phyloP scores from a whole-genome alignment of 2,329 filamentous ascomycete species.

The Penicillium sp. region DNA sequence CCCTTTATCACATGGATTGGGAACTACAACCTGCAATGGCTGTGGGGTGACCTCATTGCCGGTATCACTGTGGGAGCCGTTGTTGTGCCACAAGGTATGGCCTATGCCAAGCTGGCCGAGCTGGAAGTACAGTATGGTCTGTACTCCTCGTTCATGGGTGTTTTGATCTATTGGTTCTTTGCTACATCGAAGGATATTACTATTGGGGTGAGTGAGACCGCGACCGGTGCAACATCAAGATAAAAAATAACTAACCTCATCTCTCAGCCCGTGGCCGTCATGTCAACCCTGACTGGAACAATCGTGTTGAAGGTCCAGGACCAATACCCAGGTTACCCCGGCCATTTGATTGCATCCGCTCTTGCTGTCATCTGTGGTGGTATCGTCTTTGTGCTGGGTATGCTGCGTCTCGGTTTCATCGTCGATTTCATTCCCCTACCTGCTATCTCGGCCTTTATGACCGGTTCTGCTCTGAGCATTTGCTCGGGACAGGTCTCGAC shows the following conservation, averaged over 20 bases:
- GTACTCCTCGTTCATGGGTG: slow-evolving; percentile 95
- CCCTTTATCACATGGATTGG: slow-evolving; percentile 88
- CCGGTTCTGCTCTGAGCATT: slow-evolving; percentile 89
- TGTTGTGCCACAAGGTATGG: slow-evolving; percentile 96
- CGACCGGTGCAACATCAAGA: not conserved
- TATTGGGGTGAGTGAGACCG: slow-evolving; percentile 42
- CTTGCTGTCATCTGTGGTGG: slow-evolving; percentile 74
- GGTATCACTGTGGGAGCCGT: slow-evolving; percentile 76
- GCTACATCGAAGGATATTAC: slow-evolving; percentile 98
- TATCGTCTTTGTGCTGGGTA: slow-evolving; percentile 75
- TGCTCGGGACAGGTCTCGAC: slow-evolving; percentile 76
- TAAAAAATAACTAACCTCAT: not conserved
- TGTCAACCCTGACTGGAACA: slow-evolving; percentile 86
- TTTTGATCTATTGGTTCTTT: slow-evolving; percentile 94
- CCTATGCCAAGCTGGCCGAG: slow-evolving; percentile 80
- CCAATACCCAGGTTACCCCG: slow-evolving; percentile 55
- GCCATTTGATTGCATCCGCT: slow-evolving; percentile 70
- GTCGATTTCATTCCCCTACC: slow-evolving; percentile 90
- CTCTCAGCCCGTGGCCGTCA: slow-evolving; percentile 82
- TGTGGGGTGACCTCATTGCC: slow-evolving; percentile 83
- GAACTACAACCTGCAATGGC: slow-evolving; percentile 86
- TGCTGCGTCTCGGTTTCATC: slow-evolving; percentile 80
- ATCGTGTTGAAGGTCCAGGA: slow-evolving; percentile 66
- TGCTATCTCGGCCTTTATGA: slow-evolving; percentile 94
- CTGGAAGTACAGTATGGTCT: slow-evolving; percentile 81